Evolutionary conservation across 164 flowering plant species (phyloP), one percentile per base, ranked within the genome.

Genomic region (Umbellularia californica): DNA sequence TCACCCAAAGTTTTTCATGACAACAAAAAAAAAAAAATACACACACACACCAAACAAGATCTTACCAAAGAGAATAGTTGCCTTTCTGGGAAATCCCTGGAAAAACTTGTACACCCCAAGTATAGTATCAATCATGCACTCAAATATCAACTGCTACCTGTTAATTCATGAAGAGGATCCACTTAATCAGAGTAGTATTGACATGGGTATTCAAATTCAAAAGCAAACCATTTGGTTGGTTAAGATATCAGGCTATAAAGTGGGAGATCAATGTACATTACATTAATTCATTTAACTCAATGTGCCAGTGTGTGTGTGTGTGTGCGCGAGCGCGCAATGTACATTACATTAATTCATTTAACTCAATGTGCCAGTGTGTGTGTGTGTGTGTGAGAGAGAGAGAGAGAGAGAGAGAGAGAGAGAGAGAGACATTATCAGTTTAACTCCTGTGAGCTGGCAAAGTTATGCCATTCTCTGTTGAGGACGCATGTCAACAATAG

Each of bases 401-500:
- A 28, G 66, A 30, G 73, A 65, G 74, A 69, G 82, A 65, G 79
- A 74, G 66, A 76, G 84, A 75, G 84, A 83, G 86, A 80, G 84
- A 83, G 89, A 83, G 84, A 81, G 79, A 82, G 82, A 95, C 94
- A 97, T 95, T 84, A 93, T 93, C 52, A 95, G 92, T 85, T 95
- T 88, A 14, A 95, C 99, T 85, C 99, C 99, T 11, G 92, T 87
- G 30, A 87, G 92, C 84, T 86, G 86, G 80, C 99, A 93, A 78
- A 95, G 94, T 83, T 93, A 94, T 28, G 97, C 97, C 99, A 95
- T 95, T 76, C 78, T 90, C 85, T 93, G 90, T 76, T 90, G 97
- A 78, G 98, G 99, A 68, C 97, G 98, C 97, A 93, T 93, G 83
- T 95, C 99, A 74, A 93, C 93, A 78, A 95, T 77, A 50, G 98